Conservation (phyloP, 331 rosid species). For the Malus hybrid region DNA sequence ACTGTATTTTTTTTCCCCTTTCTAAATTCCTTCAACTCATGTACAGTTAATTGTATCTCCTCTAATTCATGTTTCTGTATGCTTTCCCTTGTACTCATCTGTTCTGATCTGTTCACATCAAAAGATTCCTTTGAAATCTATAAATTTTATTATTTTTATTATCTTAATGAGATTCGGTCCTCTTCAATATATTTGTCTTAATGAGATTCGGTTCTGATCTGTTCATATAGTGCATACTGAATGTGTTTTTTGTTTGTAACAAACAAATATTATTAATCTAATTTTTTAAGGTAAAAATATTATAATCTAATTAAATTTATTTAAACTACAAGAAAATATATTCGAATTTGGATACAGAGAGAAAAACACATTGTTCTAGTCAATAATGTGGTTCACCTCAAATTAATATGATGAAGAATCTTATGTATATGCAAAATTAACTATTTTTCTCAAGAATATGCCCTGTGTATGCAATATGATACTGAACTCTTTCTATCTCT, state of each 20-base stretch:
- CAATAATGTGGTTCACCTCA: not conserved
- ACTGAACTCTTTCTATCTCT: not conserved
- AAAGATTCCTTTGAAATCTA: not conserved
- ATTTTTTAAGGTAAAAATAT: too few relatives aligned
- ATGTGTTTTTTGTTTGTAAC: not conserved
- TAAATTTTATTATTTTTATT: not conserved
- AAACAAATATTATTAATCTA: too few relatives aligned
- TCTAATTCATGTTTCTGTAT: not conserved
- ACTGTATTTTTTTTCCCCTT: not conserved
- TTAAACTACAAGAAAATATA: too few relatives aligned
- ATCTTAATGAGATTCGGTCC: not conserved
- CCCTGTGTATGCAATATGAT: not conserved
- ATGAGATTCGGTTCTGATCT: not conserved
- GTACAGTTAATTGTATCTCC: not conserved
- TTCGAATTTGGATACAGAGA: too few relatives aligned
- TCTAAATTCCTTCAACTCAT: not conserved
- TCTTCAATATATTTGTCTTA: too few relatives aligned
- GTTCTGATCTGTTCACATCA: not conserved
- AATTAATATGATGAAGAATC: not conserved
- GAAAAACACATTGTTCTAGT: not conserved
- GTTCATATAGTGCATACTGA: not conserved
- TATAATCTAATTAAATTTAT: too few relatives aligned
- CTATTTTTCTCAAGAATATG: not conserved
- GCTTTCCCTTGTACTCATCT: not conserved
- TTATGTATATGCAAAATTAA: not conserved